Base-by-base conservation (phyloP, 2,329 filamentous ascomycete species). In the Pseudogymnoascus sp. region DNA sequence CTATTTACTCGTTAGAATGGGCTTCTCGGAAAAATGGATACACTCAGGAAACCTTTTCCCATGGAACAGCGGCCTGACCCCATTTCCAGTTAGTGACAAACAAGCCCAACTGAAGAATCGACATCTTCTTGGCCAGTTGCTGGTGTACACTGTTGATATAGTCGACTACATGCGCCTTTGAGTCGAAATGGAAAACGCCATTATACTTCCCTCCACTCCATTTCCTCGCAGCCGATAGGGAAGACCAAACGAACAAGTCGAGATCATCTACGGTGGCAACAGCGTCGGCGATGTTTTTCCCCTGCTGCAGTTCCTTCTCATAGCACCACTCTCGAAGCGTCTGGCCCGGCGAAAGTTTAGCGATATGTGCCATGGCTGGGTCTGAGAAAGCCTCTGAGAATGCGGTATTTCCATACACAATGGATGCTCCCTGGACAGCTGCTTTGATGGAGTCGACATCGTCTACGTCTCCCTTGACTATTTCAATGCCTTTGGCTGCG, bases 401-500 rank as follows among this genome's bases (percentile, higher is more conserved):
- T 10, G 41, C 41, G 6, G 24, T 47, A 21, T 47, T 47, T 47
- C 41, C 41, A 3, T 47, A 47, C 8, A 47, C 41, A 29, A 47
- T 29, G 0, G 41, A 47, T 5, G 41, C 41, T 13, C 41, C 41
- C 10, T 29, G 41, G 8, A 47, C 41, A 7, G 41, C 41, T 9
- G 41, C 41, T 11, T 47, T 47, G 13, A 47, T 47, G 6, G 41
- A 47, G 15, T 47, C 41, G 24, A 47, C 24, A 29, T 47, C 13
- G 24, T 47, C 41, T 29, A 47, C 41, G 15, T 47, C 41, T n/a
- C 62, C 67, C 36, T 59, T 13, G 10, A 79, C 72, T 0, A 82
- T 65, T 17, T 80, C 74, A 3, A 80, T 74, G 2, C 79, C 78
- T 50, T 74, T 68, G 3, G 57, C 68, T 0, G 70, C 66, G 17